phyloP scores from a whole-genome alignment of 2,329 filamentous ascomycete genomes.

The Cladosporium sp. region DNA sequence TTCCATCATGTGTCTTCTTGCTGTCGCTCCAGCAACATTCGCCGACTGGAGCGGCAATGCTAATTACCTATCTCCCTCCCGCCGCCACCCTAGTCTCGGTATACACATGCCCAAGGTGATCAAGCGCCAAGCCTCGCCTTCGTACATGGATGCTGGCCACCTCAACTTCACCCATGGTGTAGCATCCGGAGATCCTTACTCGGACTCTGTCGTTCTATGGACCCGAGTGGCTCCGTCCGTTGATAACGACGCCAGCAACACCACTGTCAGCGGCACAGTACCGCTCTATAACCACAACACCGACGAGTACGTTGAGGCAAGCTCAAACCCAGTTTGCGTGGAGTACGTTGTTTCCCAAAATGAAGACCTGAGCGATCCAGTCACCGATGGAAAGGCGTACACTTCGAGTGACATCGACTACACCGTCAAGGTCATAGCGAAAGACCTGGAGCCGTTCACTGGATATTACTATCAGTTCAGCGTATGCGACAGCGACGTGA shows the following conservation, averaged over 20 bases:
- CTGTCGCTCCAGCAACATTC: conserved; percentile 9
- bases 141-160: conserved; percentile 45
- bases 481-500: conserved; percentile 26
- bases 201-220: conserved; percentile 44
- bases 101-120: conserved; percentile 63
- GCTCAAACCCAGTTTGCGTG: conserved; percentile 28
- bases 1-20: conserved; percentile 9
- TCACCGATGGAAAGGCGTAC: conserved; percentile 28
- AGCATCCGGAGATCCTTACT: conserved; percentile 45
- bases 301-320: conserved; percentile 29
- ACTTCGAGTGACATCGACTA: conserved; percentile 34
- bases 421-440: conserved; percentile 32
- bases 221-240: conserved; percentile 32
- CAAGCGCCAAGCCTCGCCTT: conserved; percentile 50
- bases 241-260: conserved; percentile 31
- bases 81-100: conserved; percentile 61
- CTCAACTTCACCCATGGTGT: conserved; percentile 62
- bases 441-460: conserved; percentile 28
- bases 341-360: conserved; percentile 24
- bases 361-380: conserved; percentile 23
- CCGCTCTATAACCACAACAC: conserved; percentile 32
- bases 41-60: conserved; percentile 49
- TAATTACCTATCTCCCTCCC: conserved; percentile 67
- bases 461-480: conserved; percentile 33
- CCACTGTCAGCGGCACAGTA: conserved; percentile 30